Conservation (phyloP, 2,329 filamentous ascomycete genomes). For the Aspergillus caelatus region DNA sequence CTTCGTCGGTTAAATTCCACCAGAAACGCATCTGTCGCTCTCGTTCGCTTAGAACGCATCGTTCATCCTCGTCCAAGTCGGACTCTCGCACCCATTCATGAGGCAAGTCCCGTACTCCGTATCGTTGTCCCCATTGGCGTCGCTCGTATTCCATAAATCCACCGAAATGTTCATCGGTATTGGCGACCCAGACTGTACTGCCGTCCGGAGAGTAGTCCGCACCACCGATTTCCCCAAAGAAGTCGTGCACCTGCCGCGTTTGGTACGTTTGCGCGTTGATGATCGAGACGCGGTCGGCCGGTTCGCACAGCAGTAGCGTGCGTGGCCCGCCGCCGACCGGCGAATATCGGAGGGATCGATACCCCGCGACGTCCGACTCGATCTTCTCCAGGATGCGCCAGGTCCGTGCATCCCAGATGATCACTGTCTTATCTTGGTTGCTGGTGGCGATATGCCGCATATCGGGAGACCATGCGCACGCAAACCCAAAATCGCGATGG, state of each 20-base stretch:
- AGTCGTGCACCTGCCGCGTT: slow-evolving; percentile 47
- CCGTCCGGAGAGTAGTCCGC: slow-evolving; percentile 48
- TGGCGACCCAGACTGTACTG: slow-evolving; percentile 46
- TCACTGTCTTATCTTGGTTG: slow-evolving; percentile 50
- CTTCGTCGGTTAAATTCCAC: slow-evolving; percentile 36
- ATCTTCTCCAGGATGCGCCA: slow-evolving; percentile 44
- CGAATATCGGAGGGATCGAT: slow-evolving; percentile 48
- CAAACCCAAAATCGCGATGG: slow-evolving; percentile 49
- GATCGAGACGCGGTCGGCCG: slow-evolving; percentile 48
- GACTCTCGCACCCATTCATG: slow-evolving; percentile 42
- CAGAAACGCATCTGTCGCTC: slow-evolving; percentile 40
- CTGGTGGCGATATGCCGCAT: slow-evolving; percentile 51
- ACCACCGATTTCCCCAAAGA: slow-evolving; percentile 50
- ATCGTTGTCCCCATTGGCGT: slow-evolving; percentile 39
- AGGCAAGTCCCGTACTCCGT: slow-evolving; percentile 36
- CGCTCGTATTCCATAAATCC: slow-evolving; percentile 50
- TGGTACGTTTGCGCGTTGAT: slow-evolving; percentile 48
- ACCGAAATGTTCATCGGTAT: slow-evolving; percentile 46
- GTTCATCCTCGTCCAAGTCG: slow-evolving; percentile 37
- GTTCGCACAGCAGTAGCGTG: slow-evolving; percentile 47
- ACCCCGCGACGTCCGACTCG: slow-evolving; percentile 48
- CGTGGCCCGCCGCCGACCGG: slow-evolving; percentile 48
- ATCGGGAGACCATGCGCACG: slow-evolving; percentile 51
- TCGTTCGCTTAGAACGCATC: slow-evolving; percentile 37
- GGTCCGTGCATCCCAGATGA: slow-evolving; percentile 50